Conservation (phyloP, 148 eudicot species). For the Chenopodium album region DNA sequence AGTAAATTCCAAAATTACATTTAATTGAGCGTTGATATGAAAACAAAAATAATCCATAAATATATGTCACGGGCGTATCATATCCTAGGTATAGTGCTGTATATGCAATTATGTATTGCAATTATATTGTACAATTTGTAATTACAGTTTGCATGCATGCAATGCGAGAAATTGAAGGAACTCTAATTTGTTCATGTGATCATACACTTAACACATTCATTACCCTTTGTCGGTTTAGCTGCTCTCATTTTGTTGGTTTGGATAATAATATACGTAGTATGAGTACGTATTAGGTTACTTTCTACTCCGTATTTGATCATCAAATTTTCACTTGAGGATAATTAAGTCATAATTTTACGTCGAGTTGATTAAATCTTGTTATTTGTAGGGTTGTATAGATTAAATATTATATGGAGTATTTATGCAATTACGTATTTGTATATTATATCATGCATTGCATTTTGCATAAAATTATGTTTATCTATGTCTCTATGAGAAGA, state of each 20-base stretch:
- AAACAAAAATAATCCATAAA: constrained; percentile 22
- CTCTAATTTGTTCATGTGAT: constrained; percentile 10
- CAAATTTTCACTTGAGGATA: too few species aligned
- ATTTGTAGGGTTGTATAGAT: too few species aligned
- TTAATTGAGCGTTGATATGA: neutral
- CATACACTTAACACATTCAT: neutral
- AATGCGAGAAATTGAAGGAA: neutral
- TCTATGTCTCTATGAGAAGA: too few species aligned
- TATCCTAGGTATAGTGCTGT: neutral
- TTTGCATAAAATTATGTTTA: too few species aligned
- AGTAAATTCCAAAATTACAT: constrained; percentile 23
- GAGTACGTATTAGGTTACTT: too few species aligned
- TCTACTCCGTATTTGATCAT: too few species aligned
- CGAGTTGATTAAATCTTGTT: too few species aligned
- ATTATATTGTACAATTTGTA: neutral
- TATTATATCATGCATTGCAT: too few species aligned
- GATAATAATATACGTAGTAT: too few species aligned
- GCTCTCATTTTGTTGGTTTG: neutral
- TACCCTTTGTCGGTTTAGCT: neutral
- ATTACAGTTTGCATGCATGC: neutral
- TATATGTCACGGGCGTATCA: constrained; percentile 25
- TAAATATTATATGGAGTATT: too few species aligned
- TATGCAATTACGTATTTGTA: too few species aligned
- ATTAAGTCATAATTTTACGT: too few species aligned
- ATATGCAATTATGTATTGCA: neutral